Percentiles rank a stretch among this genome's conserved stretches.
Evolutionary conservation across 768 basidiomycete genomes (phyloP).

Genomic region (Suillus hirtellus): DNA sequence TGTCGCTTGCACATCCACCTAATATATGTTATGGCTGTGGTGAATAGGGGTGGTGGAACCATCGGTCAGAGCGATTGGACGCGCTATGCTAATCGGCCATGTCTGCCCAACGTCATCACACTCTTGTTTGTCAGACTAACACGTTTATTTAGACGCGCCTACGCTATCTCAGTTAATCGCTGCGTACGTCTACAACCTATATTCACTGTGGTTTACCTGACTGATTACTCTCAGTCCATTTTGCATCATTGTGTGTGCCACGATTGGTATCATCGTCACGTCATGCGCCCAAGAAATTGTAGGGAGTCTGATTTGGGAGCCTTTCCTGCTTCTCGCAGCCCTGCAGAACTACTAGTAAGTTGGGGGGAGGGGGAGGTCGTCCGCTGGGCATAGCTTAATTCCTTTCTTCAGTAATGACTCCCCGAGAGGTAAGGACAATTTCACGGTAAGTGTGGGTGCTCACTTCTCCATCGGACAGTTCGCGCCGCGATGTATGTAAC

Average conservation of each 20-base stretch:
- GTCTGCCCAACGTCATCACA: neutral
- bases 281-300: constrained; percentile 16
- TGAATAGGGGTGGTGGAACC: neutral
- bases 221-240: constrained; percentile 14
- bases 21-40: neutral
- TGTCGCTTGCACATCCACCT: neutral
- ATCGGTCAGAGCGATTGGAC: constrained; percentile 1
- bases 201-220: constrained; percentile 6
- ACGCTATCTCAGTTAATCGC: neutral
- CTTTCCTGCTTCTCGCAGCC: constrained; percentile 19
- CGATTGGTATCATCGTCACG: constrained; percentile 20
- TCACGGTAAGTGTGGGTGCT: neutral
- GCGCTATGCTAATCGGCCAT: constrained; percentile 2
- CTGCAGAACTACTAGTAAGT: constrained; percentile 23
- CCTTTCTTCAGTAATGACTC: constrained; percentile 8
- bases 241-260: constrained; percentile 19
- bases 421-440: constrained; percentile 10
- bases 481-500: constrained; percentile 14
- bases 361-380: neutral
- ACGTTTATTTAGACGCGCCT: neutral
- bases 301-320: constrained; percentile 21
- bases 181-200: neutral
- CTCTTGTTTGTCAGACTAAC: neutral
- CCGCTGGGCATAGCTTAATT: neutral
- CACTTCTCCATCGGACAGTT: constrained; percentile 1